Evolutionary conservation across 2,329 filamentous ascomycete species (phyloP).

Genomic region (Sporothrix inflata): DNA sequence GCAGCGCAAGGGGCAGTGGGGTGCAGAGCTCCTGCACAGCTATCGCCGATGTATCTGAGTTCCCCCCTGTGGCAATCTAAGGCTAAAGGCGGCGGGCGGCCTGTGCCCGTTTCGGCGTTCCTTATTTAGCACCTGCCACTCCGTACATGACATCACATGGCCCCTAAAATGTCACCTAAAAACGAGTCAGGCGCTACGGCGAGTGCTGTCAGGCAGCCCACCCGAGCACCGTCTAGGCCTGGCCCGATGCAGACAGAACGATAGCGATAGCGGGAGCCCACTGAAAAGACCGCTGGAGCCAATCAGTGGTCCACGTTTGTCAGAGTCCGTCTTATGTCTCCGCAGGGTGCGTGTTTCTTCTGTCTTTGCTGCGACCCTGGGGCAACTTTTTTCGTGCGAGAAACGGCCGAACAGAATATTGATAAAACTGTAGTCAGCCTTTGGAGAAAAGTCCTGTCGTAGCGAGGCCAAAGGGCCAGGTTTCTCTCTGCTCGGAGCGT

Average conservation of each 20-base stretch:
- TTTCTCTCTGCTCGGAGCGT: neutral
- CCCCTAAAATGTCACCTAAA: neutral
- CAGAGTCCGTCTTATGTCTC: constrained; percentile 2
- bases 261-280: neutral
- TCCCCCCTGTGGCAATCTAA: neutral
- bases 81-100: constrained; percentile 8
- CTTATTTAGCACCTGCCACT: neutral
- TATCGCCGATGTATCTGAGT: constrained; percentile 11
- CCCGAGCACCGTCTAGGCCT: neutral
- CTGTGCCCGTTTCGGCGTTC: constrained; percentile 16
- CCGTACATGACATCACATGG: constrained; percentile 27
- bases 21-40: constrained; percentile 19
- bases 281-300: neutral
- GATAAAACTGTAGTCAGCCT: neutral
- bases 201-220: neutral
- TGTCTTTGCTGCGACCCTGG: constrained; percentile 5
- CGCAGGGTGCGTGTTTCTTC: neutral
- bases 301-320: constrained; percentile 12
- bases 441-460: neutral
- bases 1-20: constrained; percentile 19
- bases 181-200: neutral
- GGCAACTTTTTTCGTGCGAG: neutral
- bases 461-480: neutral
- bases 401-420: constrained; percentile 17
- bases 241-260: neutral